Conservation (phyloP, 495 filamentous ascomycete species). For the Ascobolus immersus region DNA sequence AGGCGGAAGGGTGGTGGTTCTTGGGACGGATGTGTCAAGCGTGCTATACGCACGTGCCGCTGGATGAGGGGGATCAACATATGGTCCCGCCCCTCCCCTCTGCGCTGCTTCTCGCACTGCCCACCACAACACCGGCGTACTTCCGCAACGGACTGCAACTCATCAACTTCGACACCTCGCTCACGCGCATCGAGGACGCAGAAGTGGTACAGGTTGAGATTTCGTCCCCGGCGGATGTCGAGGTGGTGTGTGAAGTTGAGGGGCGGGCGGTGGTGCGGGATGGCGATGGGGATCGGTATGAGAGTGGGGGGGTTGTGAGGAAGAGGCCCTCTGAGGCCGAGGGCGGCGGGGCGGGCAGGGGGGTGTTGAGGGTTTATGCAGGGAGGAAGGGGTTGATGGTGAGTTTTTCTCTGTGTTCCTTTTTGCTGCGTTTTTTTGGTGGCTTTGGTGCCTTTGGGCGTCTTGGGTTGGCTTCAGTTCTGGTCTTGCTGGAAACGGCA, state of each 20-base stretch:
- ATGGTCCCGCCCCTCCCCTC: constrained; percentile 67
- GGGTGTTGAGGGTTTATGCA: constrained; percentile 76
- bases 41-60: constrained; percentile 85
- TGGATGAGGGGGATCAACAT: constrained; percentile 66
- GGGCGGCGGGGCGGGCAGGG: constrained; percentile 69
- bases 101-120: constrained; percentile 60
- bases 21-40: constrained; percentile 60
- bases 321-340: constrained; percentile 70
- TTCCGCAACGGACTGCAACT: constrained; percentile 59
- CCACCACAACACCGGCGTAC: constrained; percentile 60
- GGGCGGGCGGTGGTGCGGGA: constrained; percentile 54
- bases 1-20: constrained; percentile 78
- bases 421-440: no score
- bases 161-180: constrained; percentile 72
- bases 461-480: no score
- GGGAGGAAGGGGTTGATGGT: constrained; percentile 76
- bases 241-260: constrained; percentile 85
- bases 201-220: constrained; percentile 81
- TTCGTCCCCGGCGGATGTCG: constrained; percentile 63
- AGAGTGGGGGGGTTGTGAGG: constrained; percentile 63
- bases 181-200: constrained; percentile 63
- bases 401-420: no score
- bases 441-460: no score
- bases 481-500: no score
- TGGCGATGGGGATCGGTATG: constrained; percentile 73